These are phyloP conservation scores for Alternaria ventricosa DNA, from an alignment of 2,329 filamentous ascomycete genomes.

Conservation along the genomic window DNA sequence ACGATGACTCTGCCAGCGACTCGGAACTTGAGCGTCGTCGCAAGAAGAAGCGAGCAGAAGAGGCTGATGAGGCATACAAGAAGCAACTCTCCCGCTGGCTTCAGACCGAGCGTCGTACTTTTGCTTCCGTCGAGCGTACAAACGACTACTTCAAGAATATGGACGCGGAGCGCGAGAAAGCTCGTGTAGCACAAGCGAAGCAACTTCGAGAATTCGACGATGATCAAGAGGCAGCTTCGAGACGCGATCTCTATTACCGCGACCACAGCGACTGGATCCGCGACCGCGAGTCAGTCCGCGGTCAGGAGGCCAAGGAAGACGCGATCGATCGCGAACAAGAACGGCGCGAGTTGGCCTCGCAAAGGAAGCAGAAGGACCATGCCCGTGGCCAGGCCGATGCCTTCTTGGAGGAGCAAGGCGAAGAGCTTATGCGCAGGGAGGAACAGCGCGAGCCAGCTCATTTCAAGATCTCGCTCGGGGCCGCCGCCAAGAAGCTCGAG, in stretches of 20 bases:
- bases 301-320: constrained; percentile 77
- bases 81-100: constrained; percentile 91
- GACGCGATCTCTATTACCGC: constrained; percentile 81
- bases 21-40: constrained; percentile 80
- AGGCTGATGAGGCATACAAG: constrained; percentile 79
- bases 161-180: constrained; percentile 67
- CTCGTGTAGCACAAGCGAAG: constrained; percentile 71
- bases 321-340: constrained; percentile 83
- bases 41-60: constrained; percentile 72
- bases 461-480: constrained; percentile 92
- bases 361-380: constrained; percentile 75
- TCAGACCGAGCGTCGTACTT: constrained; percentile 83
- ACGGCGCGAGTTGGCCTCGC: constrained; percentile 72
- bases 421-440: constrained; percentile 66
- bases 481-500: constrained; percentile 75
- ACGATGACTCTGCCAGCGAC: constrained; percentile 87
- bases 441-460: constrained; percentile 64
- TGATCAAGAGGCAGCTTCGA: constrained; percentile 76
- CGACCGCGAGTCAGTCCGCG: constrained; percentile 75
- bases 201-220: constrained; percentile 86
- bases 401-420: constrained; percentile 84
- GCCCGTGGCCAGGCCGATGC: constrained; percentile 86
- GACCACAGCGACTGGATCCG: constrained; percentile 86
- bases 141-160: constrained; percentile 80
- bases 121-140: constrained; percentile 85